Conservation (phyloP, 2,329 filamentous ascomycete species). For the Neonectria punicea region DNA sequence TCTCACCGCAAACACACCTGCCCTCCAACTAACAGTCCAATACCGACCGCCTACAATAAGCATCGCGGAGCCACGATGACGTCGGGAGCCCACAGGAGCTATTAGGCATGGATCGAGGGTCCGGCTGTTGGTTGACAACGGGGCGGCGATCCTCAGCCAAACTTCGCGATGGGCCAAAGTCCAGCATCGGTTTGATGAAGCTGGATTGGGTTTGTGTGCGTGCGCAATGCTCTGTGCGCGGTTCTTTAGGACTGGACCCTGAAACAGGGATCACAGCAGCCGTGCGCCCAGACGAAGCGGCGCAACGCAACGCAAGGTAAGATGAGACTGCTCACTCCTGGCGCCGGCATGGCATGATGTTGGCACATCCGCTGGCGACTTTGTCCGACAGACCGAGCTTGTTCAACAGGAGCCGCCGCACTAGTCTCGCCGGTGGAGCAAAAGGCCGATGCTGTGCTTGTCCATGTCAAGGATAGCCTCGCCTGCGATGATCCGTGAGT, state of each 20-base stretch:
- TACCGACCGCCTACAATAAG: background rate
- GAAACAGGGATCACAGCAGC: constrained; percentile 28
- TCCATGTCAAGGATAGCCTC: constrained; percentile 42
- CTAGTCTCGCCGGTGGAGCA: constrained; percentile 17
- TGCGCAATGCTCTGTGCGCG: constrained; percentile 15
- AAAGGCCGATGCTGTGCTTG: constrained; percentile 11
- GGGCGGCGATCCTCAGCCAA: background rate
- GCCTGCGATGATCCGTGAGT: constrained; percentile 34
- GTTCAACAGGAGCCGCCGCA: constrained; percentile 26
- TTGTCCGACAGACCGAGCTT: constrained; percentile 19
- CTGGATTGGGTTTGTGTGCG: constrained; percentile 11
- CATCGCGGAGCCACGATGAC: constrained; percentile 32
- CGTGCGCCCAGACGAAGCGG: constrained; percentile 17
- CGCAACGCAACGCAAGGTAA: constrained; percentile 8
- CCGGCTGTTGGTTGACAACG: constrained; percentile 6
- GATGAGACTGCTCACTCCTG: constrained; percentile 19
- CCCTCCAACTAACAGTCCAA: constrained; percentile 5
- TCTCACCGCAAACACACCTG: constrained; percentile 34
- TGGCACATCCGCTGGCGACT: constrained; percentile 30
- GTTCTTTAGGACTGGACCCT: constrained; percentile 35
- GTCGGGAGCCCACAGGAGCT: constrained; percentile 32
- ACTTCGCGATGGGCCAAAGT: constrained; percentile 1
- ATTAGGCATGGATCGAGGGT: constrained; percentile 24
- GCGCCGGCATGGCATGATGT: constrained; percentile 35
- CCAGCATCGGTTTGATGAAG: constrained; percentile 11